phyloP scores from a whole-genome alignment of 495 filamentous ascomycete genomes.

The Annulohypoxylon bovei region DNA sequence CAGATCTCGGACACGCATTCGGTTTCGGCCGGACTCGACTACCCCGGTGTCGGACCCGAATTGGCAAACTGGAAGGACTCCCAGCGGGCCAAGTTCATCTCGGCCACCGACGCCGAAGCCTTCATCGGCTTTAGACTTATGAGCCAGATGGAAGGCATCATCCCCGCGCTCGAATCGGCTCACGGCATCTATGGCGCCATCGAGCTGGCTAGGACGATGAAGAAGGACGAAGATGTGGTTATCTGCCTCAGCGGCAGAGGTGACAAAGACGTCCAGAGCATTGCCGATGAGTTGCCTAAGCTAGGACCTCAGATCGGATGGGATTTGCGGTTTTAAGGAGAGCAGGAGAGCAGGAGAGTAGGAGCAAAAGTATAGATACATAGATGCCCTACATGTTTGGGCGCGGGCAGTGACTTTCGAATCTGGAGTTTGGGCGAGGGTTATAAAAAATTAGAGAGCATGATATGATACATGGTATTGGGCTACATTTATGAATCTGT shows the following conservation, averaged over 20 bases:
- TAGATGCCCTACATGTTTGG: constrained; percentile 8
- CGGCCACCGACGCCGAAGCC: constrained; percentile 91
- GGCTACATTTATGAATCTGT: constrained; percentile 23
- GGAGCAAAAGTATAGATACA: background rate
- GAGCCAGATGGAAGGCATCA: constrained; percentile 90
- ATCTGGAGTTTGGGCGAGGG: constrained; percentile 16
- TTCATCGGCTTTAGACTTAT: constrained; percentile 89
- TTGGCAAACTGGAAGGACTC: constrained; percentile 91
- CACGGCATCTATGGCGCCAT: constrained; percentile 92
- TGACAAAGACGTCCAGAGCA: constrained; percentile 98
- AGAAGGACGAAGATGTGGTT: constrained; percentile 88
- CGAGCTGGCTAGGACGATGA: constrained; percentile 91
- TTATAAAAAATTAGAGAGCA: constrained; percentile 10
- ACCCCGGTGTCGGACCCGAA: constrained; percentile 96
- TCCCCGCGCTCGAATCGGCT: constrained; percentile 91
- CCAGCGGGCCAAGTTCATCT: constrained; percentile 84
- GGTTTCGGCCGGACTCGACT: constrained; percentile 96
- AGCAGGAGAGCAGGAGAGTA: background rate
- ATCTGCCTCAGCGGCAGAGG: constrained; percentile 92
- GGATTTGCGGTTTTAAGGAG: constrained; percentile 87
- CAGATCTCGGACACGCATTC: constrained; percentile 96
- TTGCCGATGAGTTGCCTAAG: constrained; percentile 90
- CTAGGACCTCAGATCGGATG: constrained; percentile 93
- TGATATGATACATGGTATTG: constrained; percentile 23
- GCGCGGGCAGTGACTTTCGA: background rate